Evolutionary conservation across 1,284 basidiomycete species (phyloP).

Genomic region (Pulchroboletus neoregius): DNA sequence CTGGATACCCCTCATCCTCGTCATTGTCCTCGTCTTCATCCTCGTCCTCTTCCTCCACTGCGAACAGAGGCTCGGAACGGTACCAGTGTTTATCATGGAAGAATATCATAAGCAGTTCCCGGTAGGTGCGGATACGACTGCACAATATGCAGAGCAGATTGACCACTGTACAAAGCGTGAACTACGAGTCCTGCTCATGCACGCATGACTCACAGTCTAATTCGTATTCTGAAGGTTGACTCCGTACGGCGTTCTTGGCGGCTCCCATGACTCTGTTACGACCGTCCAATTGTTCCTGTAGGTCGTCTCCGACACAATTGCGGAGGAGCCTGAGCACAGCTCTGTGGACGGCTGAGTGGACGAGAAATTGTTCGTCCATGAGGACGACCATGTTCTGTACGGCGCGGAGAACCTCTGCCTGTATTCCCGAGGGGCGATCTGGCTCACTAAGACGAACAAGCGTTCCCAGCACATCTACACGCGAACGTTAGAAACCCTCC

Average conservation of each 20-base stretch:
- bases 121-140: conserved; percentile 84
- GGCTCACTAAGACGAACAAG: conserved; percentile 83
- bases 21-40: conserved; percentile 36
- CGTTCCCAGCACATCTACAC: conserved; percentile 71
- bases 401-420: conserved; percentile 78
- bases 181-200: background rate
- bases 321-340: conserved; percentile 85
- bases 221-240: conserved; percentile 79
- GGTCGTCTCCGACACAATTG: conserved; percentile 86
- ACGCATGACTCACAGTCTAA: conserved; percentile 62
- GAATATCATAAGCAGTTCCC: conserved; percentile 91
- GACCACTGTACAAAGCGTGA: conserved; percentile 56
- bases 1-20: conserved; percentile 27
- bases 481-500: conserved; percentile 5
- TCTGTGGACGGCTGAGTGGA: conserved; percentile 86
- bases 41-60: conserved; percentile 67
- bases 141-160: conserved; percentile 88
- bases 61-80: conserved; percentile 62
- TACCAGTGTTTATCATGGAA: conserved; percentile 91
- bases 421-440: conserved; percentile 81
- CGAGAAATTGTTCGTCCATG: conserved; percentile 86
- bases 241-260: conserved; percentile 62
- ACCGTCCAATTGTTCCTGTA: conserved; percentile 80
- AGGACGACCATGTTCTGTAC: conserved; percentile 87
- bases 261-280: conserved; percentile 75